These are phyloP conservation scores for Naganishia sp. DNA, from an alignment of 1,284 basidiomycete genomes.

Conservation along the genomic window DNA sequence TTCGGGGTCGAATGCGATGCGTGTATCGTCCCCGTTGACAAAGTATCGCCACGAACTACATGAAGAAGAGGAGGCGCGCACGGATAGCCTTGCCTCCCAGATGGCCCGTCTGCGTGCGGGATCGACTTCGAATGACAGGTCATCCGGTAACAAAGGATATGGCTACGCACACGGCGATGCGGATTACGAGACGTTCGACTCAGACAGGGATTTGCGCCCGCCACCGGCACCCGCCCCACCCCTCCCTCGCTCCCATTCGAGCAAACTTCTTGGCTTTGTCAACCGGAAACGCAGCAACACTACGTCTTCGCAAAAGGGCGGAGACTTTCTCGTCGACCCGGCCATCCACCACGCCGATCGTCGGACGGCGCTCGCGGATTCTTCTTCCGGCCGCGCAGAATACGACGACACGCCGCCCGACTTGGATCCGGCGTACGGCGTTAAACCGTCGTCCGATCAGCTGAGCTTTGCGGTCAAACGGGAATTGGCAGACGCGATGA, in stretches of 20 bases:
- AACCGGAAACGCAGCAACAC: slow-evolving; percentile 30
- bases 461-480: slow-evolving; percentile 28
- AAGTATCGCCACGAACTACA: slow-evolving; percentile 38
- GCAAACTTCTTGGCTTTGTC: slow-evolving; percentile 29
- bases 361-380: slow-evolving; percentile 3
- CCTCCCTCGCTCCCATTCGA: slow-evolving; percentile 12
- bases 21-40: slow-evolving; percentile 17
- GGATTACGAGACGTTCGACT: not conserved
- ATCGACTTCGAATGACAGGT: slow-evolving; percentile 5
- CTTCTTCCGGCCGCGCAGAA: not conserved
- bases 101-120: slow-evolving; percentile 25
- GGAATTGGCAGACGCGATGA: slow-evolving; percentile 34
- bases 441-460: slow-evolving; percentile 17
- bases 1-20: slow-evolving; percentile 5
- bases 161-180: not conserved
- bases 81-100: slow-evolving; percentile 42
- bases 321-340: slow-evolving; percentile 31
- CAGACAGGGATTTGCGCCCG: slow-evolving; percentile 1
- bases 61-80: slow-evolving; percentile 41
- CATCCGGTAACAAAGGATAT: not conserved
- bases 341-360: slow-evolving; percentile 18
- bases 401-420: slow-evolving; percentile 12
- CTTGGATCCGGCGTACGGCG: slow-evolving; percentile 17
- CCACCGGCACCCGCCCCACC: not conserved
- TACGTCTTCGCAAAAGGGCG: slow-evolving; percentile 12